Conservation (phyloP, 495 filamentous ascomycete species). For the Penicillium bialowiezense region DNA sequence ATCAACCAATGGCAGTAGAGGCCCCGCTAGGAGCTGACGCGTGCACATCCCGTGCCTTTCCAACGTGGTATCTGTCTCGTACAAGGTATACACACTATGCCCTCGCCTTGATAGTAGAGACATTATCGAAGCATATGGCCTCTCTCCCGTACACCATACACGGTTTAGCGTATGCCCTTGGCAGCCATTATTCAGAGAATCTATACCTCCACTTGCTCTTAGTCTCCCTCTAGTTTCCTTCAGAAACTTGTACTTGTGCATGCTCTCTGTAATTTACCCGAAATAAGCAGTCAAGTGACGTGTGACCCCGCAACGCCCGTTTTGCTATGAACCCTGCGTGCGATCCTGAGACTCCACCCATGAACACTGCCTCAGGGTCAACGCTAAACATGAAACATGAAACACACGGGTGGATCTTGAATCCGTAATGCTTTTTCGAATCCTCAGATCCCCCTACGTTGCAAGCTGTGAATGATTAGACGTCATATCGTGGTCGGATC, state of each 20-base stretch:
- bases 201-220: too few species aligned
- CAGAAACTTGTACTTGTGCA: too few species aligned
- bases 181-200: too few species aligned
- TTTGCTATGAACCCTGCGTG: conserved; percentile 31
- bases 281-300: conserved; percentile 5
- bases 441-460: too few species aligned
- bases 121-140: too few species aligned
- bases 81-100: too few species aligned
- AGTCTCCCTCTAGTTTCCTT: too few species aligned
- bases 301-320: conserved; percentile 31
- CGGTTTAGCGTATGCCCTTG: too few species aligned
- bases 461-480: too few species aligned
- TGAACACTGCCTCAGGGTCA: conserved; percentile 37
- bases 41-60: conserved; percentile 31
- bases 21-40: conserved; percentile 39
- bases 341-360: conserved; percentile 37
- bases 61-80: conserved; percentile 3
- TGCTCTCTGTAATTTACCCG: not conserved
- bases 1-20: conserved; percentile 31
- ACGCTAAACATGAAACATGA: conserved; percentile 31
- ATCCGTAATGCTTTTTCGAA: not conserved
- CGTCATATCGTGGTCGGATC: too few species aligned
- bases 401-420: conserved; percentile 21
- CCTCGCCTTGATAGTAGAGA: too few species aligned
- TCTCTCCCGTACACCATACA: too few species aligned